Evolutionary conservation across 139 green algal species (phyloP).

Genomic region (Closterium sp.): DNA sequence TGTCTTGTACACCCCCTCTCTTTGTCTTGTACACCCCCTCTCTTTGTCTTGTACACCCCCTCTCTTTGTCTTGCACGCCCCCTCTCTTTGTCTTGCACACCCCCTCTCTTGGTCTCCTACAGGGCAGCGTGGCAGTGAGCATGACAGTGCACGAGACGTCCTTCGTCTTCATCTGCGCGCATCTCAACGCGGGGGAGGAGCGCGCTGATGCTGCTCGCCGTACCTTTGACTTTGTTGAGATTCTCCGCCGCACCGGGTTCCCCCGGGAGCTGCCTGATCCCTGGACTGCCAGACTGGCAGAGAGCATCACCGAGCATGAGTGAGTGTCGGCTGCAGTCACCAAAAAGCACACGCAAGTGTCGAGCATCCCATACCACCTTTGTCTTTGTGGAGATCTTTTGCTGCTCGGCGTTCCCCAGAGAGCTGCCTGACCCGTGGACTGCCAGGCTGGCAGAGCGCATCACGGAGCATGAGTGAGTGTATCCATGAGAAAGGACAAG

Average conservation of each 20-base stretch:
- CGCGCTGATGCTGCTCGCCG: slow-evolving; percentile 26
- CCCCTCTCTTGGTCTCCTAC: too few species aligned
- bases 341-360: too few species aligned
- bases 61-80: too few species aligned
- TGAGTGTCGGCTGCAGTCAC: slow-evolving; percentile 19
- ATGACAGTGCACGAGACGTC: slow-evolving; percentile 36
- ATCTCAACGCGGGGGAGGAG: slow-evolving; percentile 50
- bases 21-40: background rate
- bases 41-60: background rate
- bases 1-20: too few species aligned
- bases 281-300: slow-evolving; percentile 7
- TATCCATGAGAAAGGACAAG: too few species aligned
- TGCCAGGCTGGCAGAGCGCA: slow-evolving; percentile 24
- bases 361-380: too few species aligned
- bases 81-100: slow-evolving; percentile 27
- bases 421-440: background rate
- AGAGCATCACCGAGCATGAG: slow-evolving; percentile 41
- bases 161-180: slow-evolving; percentile 49
- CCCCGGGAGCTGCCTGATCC: background rate
- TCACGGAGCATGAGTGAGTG: slow-evolving; percentile 41
- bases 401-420: slow-evolving; percentile 31
- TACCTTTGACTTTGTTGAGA: slow-evolving; percentile 47
- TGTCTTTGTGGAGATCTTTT: slow-evolving; percentile 52
- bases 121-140: slow-evolving; percentile 30
- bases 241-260: slow-evolving; percentile 47